phyloP scores from a whole-genome alignment of 2,329 filamentous ascomycete species.

The Alternaria metachromatica region DNA sequence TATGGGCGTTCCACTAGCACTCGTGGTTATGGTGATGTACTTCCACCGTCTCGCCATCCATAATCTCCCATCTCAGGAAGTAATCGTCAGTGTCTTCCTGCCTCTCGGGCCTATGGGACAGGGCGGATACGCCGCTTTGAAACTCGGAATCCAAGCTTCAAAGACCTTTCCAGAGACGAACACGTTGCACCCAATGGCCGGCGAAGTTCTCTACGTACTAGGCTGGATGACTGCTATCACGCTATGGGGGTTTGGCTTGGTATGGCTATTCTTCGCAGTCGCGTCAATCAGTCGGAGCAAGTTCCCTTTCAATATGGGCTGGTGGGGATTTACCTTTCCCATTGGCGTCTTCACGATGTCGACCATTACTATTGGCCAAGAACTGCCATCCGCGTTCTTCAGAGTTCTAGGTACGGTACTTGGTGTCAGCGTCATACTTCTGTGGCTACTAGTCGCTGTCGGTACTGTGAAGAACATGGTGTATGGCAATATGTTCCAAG shows the following conservation, averaged over 20 bases:
- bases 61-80: constrained; percentile 68
- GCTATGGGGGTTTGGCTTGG: constrained; percentile 63
- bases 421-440: constrained; percentile 56
- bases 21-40: constrained; percentile 69
- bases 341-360: constrained; percentile 56
- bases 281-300: constrained; percentile 52
- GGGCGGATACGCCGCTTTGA: constrained; percentile 66
- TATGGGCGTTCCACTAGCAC: constrained; percentile 65
- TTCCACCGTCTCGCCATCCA: constrained; percentile 73
- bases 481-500: constrained; percentile 60
- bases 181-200: constrained; percentile 51
- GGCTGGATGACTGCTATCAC: constrained; percentile 60
- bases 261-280: constrained; percentile 62
- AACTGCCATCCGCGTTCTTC: constrained; percentile 64
- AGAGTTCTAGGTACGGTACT: constrained; percentile 60
- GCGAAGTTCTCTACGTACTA: constrained; percentile 64
- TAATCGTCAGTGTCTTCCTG: constrained; percentile 71
- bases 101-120: constrained; percentile 72
- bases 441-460: constrained; percentile 62
- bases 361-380: constrained; percentile 56
- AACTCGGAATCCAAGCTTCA: constrained; percentile 55
- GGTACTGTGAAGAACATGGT: constrained; percentile 57
- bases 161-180: constrained; percentile 50
- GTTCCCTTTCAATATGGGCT: constrained; percentile 68
- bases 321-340: constrained; percentile 68